Evolutionary conservation across 1,284 basidiomycete species (phyloP), one percentile per base, ranked within the genome.

Genomic region (Cutaneotrichosporon cutaneum): DNA sequence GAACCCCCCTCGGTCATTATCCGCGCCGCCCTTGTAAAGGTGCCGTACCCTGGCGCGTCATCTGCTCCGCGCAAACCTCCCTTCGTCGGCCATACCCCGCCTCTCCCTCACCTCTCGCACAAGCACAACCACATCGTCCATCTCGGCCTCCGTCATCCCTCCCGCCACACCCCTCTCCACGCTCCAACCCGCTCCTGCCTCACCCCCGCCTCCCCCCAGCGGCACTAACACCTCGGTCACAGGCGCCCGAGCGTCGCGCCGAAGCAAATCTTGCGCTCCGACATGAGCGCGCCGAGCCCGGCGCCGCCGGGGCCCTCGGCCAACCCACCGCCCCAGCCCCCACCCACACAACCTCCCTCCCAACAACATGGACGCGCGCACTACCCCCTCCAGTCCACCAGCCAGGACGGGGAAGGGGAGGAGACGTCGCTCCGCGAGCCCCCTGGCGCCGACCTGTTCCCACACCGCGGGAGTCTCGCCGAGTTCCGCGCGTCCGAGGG

Each of bases 401-500:
- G n/a, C n/a, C n/a, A n/a, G 42, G 11, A 35, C 18, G 36, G 4
- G 22, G 45, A 10, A 24, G 53, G 22, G 27, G 52, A 54, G 35
- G 52, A 54, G 52, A 36, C 59, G 2, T 63, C 61, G 1, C 59
- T 66, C 32, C 62, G 64, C 44, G 64, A 66, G 26, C 57, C 61
- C 2, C 61, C 61, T 22, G 61, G 56, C 0, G 61, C 44, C 10
- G 64, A 66, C 59, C 59, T 66, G 21, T 30, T 45, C 1, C 60
- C 51, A 18, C 16, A 33, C 10, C 59, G 44, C 7, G 48, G 27
- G 36, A 59, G 78, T 8, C 66, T 81, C 14, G 64, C 74, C 27
- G 76, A 79, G 44, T 81, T 79, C 54, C 71, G 80, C 10, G 55
- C 61, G 2, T 47, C 65, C 8, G 81, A 81, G 62, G 81, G 79